These are phyloP conservation scores for Dorcoceras hygrometricum DNA, from an alignment of 257 asterid species.

Conservation along the genomic window DNA sequence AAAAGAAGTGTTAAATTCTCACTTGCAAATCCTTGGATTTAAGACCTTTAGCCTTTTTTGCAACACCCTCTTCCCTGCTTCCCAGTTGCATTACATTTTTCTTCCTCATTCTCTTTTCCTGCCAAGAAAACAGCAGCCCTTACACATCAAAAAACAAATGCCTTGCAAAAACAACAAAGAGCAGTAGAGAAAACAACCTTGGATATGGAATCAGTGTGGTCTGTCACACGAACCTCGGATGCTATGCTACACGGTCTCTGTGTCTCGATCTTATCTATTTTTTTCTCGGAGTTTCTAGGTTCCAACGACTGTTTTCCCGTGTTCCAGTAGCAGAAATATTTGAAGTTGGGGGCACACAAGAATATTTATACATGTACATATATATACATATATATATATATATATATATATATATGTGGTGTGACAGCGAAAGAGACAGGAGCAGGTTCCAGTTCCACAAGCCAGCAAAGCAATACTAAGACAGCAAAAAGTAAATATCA, in stretches of 20 bases:
- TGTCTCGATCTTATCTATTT: constrained; percentile 26
- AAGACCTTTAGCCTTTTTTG: constrained; percentile 34
- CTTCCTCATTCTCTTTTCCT: constrained; percentile 33
- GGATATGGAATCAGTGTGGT: constrained; percentile 30
- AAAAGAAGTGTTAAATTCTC: constrained; percentile 20
- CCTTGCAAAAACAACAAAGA: constrained; percentile 2
- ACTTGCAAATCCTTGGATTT: constrained; percentile 60
- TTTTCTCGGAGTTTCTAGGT: constrained; percentile 23
- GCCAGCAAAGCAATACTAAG: constrained; percentile 21
- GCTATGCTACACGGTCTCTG: constrained; percentile 19
- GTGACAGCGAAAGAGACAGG: constrained; percentile 22
- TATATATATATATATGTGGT: constrained; percentile 20
- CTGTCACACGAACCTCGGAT: constrained; percentile 16
- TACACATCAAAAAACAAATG: constrained; percentile 12
- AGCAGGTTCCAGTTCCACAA: constrained; percentile 22
- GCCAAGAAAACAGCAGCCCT: constrained; percentile 16
- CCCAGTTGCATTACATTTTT: constrained; percentile 30
- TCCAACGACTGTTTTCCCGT: constrained; percentile 23
- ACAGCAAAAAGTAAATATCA: constrained; percentile 25
- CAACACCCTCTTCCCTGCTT: constrained; percentile 35
- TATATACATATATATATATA: background rate
- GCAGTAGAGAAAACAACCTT: constrained; percentile 27
- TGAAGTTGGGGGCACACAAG: background rate
- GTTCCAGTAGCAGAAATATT: constrained; percentile 16
- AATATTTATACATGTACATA: constrained; percentile 11